Evolutionary conservation across 768 basidiomycete species (phyloP).

Genomic region (Pholiota microspora): DNA sequence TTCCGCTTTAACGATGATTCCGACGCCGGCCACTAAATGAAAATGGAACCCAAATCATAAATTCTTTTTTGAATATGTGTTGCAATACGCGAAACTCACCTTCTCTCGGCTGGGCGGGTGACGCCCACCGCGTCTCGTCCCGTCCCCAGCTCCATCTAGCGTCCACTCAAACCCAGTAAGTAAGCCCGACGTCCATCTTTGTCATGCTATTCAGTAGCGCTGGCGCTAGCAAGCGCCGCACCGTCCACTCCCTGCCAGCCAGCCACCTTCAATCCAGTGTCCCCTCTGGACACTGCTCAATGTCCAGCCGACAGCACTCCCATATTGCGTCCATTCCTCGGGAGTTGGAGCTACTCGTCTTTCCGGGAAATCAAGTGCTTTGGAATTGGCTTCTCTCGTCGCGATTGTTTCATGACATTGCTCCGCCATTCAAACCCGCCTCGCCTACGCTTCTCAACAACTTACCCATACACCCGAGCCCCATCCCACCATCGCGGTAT

Average conservation of each 20-base stretch:
- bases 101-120: background rate
- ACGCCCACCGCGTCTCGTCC: too few relatives aligned
- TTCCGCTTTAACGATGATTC: conserved; percentile 19
- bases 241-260: background rate
- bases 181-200: background rate
- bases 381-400: conserved; percentile 4
- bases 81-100: too few relatives aligned
- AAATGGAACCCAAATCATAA: conserved; percentile 4
- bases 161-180: background rate
- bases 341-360: background rate
- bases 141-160: background rate
- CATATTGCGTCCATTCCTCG: background rate
- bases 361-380: background rate
- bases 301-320: background rate
- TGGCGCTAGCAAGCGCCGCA: background rate
- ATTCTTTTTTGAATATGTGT: background rate
- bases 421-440: background rate
- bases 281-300: background rate
- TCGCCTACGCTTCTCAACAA: too few relatives aligned
- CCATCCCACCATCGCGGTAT: too few relatives aligned
- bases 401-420: conserved; percentile 5
- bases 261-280: background rate
- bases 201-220: background rate
- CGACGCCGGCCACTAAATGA: conserved; percentile 6
- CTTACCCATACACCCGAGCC: too few relatives aligned